These are phyloP conservation scores for Alternaria sp. DNA, from an alignment of 2,329 filamentous ascomycete genomes.

Conservation along the genomic window DNA sequence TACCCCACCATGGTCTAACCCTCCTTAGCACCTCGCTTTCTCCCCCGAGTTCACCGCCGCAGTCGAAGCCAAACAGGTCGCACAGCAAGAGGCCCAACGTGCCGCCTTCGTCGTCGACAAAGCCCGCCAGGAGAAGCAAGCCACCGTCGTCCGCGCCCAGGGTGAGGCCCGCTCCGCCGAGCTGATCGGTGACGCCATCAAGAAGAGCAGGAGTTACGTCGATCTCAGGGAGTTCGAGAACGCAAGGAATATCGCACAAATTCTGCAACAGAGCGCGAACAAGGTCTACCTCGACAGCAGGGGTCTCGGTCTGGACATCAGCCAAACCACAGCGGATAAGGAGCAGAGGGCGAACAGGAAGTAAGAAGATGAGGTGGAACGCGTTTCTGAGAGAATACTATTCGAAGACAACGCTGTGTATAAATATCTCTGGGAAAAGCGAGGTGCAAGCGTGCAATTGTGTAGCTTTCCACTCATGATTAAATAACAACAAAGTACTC, in stretches of 20 bases:
- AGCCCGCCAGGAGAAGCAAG: slow-evolving; percentile 98
- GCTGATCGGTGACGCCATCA: slow-evolving; percentile 98
- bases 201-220: slow-evolving; percentile 97
- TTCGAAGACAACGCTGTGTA: slow-evolving; percentile 27
- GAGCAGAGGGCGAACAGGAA: slow-evolving; percentile 41
- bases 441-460: slow-evolving; percentile 24
- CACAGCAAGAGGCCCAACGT: slow-evolving; percentile 90
- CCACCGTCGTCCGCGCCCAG: slow-evolving; percentile 96
- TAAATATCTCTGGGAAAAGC: slow-evolving; percentile 26
- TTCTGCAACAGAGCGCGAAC: slow-evolving; percentile 90
- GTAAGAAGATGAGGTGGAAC: background rate
- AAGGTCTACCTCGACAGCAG: slow-evolving; percentile 92
- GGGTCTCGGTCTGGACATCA: slow-evolving; percentile 89
- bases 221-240: slow-evolving; percentile 99
- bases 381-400: background rate
- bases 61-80: slow-evolving; percentile 73
- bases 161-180: slow-evolving; percentile 98
- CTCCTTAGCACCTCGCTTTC: slow-evolving; percentile 66
- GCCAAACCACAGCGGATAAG: slow-evolving; percentile 50
- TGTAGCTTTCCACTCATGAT: slow-evolving; percentile 45
- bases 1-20: slow-evolving; percentile 25
- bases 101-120: slow-evolving; percentile 99
- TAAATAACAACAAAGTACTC: slow-evolving; percentile 25
- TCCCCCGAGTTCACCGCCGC: slow-evolving; percentile 73
- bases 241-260: slow-evolving; percentile 83